Evolutionary conservation across 495 filamentous ascomycete species (phyloP).

Genomic region (Tuber magnatum): DNA sequence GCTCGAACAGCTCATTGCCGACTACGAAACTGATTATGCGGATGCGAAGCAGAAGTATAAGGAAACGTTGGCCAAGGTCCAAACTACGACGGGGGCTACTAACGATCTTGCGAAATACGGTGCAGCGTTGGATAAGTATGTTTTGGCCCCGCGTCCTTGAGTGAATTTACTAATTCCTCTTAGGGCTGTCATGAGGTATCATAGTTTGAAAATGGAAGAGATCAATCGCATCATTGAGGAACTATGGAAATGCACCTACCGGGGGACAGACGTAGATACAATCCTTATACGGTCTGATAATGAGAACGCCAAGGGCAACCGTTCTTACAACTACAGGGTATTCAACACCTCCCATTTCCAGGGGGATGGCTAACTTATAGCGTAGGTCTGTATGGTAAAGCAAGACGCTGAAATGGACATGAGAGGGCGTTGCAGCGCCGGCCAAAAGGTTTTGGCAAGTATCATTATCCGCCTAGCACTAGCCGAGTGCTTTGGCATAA

Average conservation of each 20-base stretch:
- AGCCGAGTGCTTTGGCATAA: slow-evolving; percentile 92
- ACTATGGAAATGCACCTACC: slow-evolving; percentile 93
- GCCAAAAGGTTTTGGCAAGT: slow-evolving; percentile 89
- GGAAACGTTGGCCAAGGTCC: slow-evolving; percentile 80
- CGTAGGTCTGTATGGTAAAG: slow-evolving; percentile 76
- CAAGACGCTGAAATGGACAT: slow-evolving; percentile 98
- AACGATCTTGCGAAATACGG: slow-evolving; percentile 79
- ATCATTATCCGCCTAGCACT: slow-evolving; percentile 97
- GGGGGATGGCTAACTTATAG: slow-evolving; percentile 11
- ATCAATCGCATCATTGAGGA: slow-evolving; percentile 93
- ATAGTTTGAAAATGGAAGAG: slow-evolving; percentile 94
- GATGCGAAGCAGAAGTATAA: slow-evolving; percentile 75
- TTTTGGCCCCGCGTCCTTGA: background rate
- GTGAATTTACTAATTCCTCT: slow-evolving; percentile 6
- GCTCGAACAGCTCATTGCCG: slow-evolving; percentile 57
- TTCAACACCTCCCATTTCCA: background rate
- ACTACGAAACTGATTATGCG: slow-evolving; percentile 82
- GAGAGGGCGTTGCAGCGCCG: slow-evolving; percentile 93
- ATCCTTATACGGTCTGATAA: slow-evolving; percentile 89
- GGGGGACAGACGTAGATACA: slow-evolving; percentile 94
- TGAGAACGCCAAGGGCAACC: slow-evolving; percentile 65
- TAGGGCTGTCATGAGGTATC: slow-evolving; percentile 88
- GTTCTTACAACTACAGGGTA: slow-evolving; percentile 93
- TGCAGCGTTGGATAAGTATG: slow-evolving; percentile 67
- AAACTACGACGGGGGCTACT: slow-evolving; percentile 85